Evolutionary conservation across 2,329 filamentous ascomycete species (phyloP), one percentile per base, ranked within the genome.

Genomic region (Simplicillium sp.): DNA sequence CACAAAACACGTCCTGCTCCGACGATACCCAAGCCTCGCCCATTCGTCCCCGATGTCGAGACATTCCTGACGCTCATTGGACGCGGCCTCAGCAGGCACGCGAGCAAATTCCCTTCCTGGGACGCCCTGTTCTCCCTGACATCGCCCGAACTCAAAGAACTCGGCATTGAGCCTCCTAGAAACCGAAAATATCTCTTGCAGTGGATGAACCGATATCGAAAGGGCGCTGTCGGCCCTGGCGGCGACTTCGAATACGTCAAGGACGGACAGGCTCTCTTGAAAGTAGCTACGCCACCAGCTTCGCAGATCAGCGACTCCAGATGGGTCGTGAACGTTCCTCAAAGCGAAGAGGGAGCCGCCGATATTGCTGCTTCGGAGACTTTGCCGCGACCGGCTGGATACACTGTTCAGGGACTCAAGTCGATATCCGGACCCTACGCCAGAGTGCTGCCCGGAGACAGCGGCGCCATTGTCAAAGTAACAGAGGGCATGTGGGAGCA

Each of bases 401-500:
- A 90, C 58, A 77, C 75, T 53, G 76, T 94, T 12, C 65, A 77
- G 45, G 78, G 81, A 3, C 78, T 77, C 2, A 74, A 73, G 52
- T 78, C 73, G 25, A 87, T 97, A 49, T 72, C 71, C 16, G 90
- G 90, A 0, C 85, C 85, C 2, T 84, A 80, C 52, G 75, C 88
- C 6, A 68, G 82, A 56, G 77, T 80, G 4, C 57, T 89, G 20
- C 81, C 84, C 60, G 76, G 75, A 1, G 73, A 77, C 1, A 65
- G 68, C 33, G 80, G 77, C 8, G 85, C 82, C 11, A 69, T 72
- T 39, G 71, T 97, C 50, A 70, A 72, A 47, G 73, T 86, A 16
- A 78, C 81, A 42, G 89, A 96, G 60, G 88, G 90, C 9, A 83
- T 97, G 70, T 97, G 90, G 92, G 90, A 97, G 68, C 73, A 88